phyloP scores from a whole-genome alignment of 495 filamentous ascomycete genomes.

The Aspergillus coremiiformis region DNA sequence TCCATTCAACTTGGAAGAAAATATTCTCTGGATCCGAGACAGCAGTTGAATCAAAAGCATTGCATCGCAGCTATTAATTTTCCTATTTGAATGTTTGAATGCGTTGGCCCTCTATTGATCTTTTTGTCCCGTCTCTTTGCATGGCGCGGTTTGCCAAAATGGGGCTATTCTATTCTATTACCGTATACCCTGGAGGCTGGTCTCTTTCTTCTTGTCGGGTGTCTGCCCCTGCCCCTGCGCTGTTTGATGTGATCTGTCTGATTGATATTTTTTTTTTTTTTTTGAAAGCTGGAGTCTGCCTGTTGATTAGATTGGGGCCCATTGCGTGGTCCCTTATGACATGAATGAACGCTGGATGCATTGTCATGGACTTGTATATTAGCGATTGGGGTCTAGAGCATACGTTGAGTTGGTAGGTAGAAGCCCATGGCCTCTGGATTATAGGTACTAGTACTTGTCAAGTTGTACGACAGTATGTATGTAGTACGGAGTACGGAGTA shows the following conservation, averaged over 20 bases:
- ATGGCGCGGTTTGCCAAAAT: slow-evolving; percentile 4
- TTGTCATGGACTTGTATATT: background rate
- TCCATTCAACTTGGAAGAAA: slow-evolving; percentile 16
- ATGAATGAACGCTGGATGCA: background rate
- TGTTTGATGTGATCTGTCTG: background rate
- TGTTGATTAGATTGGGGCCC: background rate
- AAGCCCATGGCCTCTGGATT: background rate
- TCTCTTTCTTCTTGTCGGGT: background rate
- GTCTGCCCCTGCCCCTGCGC: background rate
- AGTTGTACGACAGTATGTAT: no score
- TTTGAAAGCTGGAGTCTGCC: background rate
- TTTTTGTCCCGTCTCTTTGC: background rate
- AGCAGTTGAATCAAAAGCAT: background rate
- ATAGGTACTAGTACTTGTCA: background rate
- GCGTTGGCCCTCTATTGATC: background rate
- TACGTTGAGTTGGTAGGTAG: background rate
- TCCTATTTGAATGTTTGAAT: no score
- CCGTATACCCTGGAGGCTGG: background rate
- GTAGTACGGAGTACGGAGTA: no score
- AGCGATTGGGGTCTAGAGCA: background rate
- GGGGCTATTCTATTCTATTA: background rate
- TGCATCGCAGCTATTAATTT: background rate
- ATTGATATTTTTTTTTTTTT: background rate
- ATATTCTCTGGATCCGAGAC: slow-evolving; percentile 25
- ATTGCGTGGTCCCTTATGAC: background rate